Evolutionary conservation across 1,284 basidiomycete species (phyloP).

Genomic region (Ustilago loliicola): DNA sequence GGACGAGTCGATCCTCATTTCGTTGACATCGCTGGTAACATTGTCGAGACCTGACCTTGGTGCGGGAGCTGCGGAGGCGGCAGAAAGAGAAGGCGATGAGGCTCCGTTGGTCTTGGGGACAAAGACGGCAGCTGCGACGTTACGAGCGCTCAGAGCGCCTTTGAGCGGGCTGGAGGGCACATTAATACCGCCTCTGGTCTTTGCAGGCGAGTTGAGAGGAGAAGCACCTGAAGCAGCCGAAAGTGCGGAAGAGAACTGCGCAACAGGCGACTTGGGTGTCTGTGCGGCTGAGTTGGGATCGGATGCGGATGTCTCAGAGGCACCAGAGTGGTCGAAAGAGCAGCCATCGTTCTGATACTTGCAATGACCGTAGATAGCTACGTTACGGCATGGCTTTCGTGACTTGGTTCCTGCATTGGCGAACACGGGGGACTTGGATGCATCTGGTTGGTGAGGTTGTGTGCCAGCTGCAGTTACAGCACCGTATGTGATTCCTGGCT

Average conservation of each 20-base stretch:
- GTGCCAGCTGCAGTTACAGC: slow-evolving; percentile 23
- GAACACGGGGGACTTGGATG: slow-evolving; percentile 35
- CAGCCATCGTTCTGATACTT: slow-evolving; percentile 53
- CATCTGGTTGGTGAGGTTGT: slow-evolving; percentile 17
- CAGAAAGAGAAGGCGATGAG: slow-evolving; percentile 38
- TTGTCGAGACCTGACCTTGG: slow-evolving; percentile 22
- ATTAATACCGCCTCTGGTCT: slow-evolving; percentile 16
- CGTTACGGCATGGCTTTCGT: slow-evolving; percentile 50
- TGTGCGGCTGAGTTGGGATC: slow-evolving; percentile 2
- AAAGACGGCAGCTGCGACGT: slow-evolving; percentile 62
- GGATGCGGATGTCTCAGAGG: slow-evolving; percentile 14
- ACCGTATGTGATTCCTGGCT: slow-evolving; percentile 26
- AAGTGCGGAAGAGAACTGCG: slow-evolving; percentile 24
- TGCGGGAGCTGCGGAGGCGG: slow-evolving; percentile 19
- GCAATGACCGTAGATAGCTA: slow-evolving; percentile 55
- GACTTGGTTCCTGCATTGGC: slow-evolving; percentile 25
- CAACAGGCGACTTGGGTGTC: slow-evolving; percentile 28
- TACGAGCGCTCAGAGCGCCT: slow-evolving; percentile 55
- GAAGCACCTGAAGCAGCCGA: slow-evolving; percentile 29
- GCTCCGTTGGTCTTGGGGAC: slow-evolving; percentile 57
- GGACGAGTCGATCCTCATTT: slow-evolving; percentile 32
- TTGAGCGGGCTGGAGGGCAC: slow-evolving; percentile 48
- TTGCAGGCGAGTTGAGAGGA: slow-evolving; percentile 30
- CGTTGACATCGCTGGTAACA: slow-evolving; percentile 28
- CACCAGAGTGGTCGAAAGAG: slow-evolving; percentile 38